Evolutionary conservation across 495 filamentous ascomycete genomes (phyloP).

Genomic region (Aspergillus wentii): DNA sequence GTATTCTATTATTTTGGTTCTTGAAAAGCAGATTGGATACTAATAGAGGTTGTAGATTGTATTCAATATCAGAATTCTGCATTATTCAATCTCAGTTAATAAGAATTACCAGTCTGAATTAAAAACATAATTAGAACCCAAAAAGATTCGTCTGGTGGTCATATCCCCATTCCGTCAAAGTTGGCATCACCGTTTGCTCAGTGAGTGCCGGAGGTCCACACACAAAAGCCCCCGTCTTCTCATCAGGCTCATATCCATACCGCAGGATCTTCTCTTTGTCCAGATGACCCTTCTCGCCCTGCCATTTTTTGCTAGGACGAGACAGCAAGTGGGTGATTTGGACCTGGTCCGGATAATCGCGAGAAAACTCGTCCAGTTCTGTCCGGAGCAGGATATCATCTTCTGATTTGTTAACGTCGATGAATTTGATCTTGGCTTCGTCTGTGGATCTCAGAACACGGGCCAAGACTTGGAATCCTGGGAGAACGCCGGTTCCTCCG

Average conservation of each 20-base stretch:
- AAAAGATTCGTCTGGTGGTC: slow-evolving; percentile 23
- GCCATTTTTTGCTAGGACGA: slow-evolving; percentile 21
- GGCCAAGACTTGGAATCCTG: slow-evolving; percentile 27
- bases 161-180: slow-evolving; percentile 23
- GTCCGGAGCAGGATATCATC: slow-evolving; percentile 28
- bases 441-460: slow-evolving; percentile 15
- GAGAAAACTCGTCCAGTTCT: slow-evolving; percentile 32
- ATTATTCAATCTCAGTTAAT: too few relatives aligned
- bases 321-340: slow-evolving; percentile 27
- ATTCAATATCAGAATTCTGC: too few relatives aligned
- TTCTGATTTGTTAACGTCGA: slow-evolving; percentile 31
- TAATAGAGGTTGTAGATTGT: too few relatives aligned
- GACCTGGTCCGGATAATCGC: slow-evolving; percentile 19
- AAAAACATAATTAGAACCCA: too few relatives aligned
- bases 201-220: slow-evolving; percentile 33
- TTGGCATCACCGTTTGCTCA: slow-evolving; percentile 27
- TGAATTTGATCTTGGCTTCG: slow-evolving; percentile 18
- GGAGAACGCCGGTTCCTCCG: slow-evolving; percentile 19
- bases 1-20: too few relatives aligned
- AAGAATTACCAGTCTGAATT: too few relatives aligned
- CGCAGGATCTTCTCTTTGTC: slow-evolving; percentile 22
- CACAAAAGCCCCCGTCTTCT: slow-evolving; percentile 17
- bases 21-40: too few relatives aligned
- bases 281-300: slow-evolving; percentile 23
- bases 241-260: slow-evolving; percentile 21